Percentiles rank a stretch among this genome's conserved stretches.
Evolutionary conservation across 257 asterid species (phyloP).

Genomic region (Knoxia roxburghii): DNA sequence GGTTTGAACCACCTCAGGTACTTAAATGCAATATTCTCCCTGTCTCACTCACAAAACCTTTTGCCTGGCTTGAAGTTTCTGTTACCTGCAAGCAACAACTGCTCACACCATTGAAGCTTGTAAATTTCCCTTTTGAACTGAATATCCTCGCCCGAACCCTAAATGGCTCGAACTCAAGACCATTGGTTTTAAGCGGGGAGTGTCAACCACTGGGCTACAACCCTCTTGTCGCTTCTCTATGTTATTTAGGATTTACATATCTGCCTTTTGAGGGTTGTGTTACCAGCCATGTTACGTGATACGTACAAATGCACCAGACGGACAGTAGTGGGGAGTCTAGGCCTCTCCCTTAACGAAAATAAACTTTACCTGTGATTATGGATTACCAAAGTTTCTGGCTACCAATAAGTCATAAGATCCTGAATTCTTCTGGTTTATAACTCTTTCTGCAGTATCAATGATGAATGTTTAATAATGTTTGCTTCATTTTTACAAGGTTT

Average conservation of each 20-base stretch:
- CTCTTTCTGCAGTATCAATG: not conserved
- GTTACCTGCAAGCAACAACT: not conserved
- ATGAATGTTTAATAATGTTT: not conserved
- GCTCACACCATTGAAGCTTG: not conserved
- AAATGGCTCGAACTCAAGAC: too few relatives aligned
- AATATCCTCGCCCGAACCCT: not conserved
- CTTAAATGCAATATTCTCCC: constrained; percentile 11
- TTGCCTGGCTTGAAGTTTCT: not conserved
- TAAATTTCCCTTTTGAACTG: not conserved
- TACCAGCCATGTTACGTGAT: not conserved
- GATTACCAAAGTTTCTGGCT: not conserved
- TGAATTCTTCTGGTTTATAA: not conserved
- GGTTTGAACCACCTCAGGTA: constrained; percentile 97
- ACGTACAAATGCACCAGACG: too few relatives aligned
- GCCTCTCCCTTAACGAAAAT: not conserved
- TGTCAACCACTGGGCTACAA: too few relatives aligned
- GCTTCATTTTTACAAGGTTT: not conserved
- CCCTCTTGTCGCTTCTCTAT: not conserved
- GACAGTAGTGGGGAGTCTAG: not conserved
- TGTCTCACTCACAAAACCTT: constrained; percentile 4
- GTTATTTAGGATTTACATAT: too few relatives aligned
- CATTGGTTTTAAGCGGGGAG: too few relatives aligned
- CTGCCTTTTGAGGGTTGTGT: not conserved
- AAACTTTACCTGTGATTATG: not conserved
- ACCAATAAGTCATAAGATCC: not conserved